Evolutionary conservation across 305 asterid species (phyloP), one percentile per base, ranked within the genome.

Genomic region (Fraxinus nigra): DNA sequence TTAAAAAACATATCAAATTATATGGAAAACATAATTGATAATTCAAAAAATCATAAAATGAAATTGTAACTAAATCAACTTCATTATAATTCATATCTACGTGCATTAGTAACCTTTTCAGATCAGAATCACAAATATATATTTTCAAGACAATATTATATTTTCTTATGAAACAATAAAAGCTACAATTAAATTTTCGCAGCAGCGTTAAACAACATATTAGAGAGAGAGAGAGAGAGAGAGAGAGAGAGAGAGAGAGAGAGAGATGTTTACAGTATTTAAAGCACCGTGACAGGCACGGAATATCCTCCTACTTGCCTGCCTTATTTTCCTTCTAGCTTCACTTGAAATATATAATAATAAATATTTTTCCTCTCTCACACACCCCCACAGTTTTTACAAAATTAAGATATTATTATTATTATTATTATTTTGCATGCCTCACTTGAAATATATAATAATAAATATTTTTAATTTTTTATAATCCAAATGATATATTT

Each of bases 211-310:
- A n/a, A n/a, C n/a, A n/a, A n/a, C n/a, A 33, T 4, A 33, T 33
- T 33, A 33, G 26, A 24, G 26, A 24, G 26, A 24, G 32, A 28
- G 32, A 28, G 32, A 28, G 32, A 28, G 32, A 28, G 26, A 24
- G 26, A 24, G 26, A 24, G 26, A 24, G 26, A 24, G 26, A 24
- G 26, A 24, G 32, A 28, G 32, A 28, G 32, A 28, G 32, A 28
- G 51, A 40, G 16, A 40, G 14, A 10, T 40, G 14, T 10, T 10
- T 40, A 10, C 51, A 40, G 26, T 26, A 24, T 26, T 65, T 4
- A 61, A 33, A 78, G 8, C 34, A 24, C 48, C 82, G 77, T 79
- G 77, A 59, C 34, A 16, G 69, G 67, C 77, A 69, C 82, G 77
- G 24, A 65, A 28, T 28, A 2, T 28, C 65, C 38, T 10, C 65